phyloP scores from a whole-genome alignment of 805 yeast genomes.

The Schwanniomyces sp. region DNA sequence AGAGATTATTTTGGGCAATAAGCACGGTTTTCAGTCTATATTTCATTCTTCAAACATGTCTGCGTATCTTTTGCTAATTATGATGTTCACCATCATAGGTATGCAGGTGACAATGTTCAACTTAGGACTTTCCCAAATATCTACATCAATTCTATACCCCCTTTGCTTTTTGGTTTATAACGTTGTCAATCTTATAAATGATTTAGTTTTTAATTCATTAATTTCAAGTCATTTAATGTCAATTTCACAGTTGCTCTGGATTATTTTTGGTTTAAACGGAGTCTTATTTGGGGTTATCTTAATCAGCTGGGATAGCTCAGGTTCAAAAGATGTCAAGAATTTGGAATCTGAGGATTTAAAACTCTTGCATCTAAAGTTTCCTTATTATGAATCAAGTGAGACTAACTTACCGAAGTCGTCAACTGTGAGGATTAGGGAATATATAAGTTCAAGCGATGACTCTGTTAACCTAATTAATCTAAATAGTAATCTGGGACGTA shows the following conservation, averaged over 20 bases:
- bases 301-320: constrained; percentile 54
- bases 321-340: constrained; percentile 7
- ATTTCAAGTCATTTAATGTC: constrained; percentile 41
- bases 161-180: constrained; percentile 83
- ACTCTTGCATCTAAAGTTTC: constrained; percentile 13
- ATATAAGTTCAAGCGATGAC: not conserved
- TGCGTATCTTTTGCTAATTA: constrained; percentile 44
- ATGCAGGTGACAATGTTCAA: constrained; percentile 73
- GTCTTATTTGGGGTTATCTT: constrained; percentile 68
- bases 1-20: constrained; percentile 35
- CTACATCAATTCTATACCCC: constrained; percentile 81
- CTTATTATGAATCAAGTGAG: constrained; percentile 9
- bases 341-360: constrained; percentile 10
- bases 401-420: constrained; percentile 3
- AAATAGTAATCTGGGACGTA: not conserved
- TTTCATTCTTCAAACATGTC: constrained; percentile 22
- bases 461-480: not conserved
- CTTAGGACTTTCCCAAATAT: constrained; percentile 64
- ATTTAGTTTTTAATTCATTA: constrained; percentile 59
- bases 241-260: constrained; percentile 50
- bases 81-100: constrained; percentile 63
- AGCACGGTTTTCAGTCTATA: constrained; percentile 15
- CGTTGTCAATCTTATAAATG: constrained; percentile 52
- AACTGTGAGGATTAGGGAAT: not conserved
- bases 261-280: constrained; percentile 46